Percentiles rank a stretch among this genome's conserved stretches.
Evolutionary conservation across 352 stramenopile species (phyloP).

Genomic region (Pilasporangium apinafurcum): DNA sequence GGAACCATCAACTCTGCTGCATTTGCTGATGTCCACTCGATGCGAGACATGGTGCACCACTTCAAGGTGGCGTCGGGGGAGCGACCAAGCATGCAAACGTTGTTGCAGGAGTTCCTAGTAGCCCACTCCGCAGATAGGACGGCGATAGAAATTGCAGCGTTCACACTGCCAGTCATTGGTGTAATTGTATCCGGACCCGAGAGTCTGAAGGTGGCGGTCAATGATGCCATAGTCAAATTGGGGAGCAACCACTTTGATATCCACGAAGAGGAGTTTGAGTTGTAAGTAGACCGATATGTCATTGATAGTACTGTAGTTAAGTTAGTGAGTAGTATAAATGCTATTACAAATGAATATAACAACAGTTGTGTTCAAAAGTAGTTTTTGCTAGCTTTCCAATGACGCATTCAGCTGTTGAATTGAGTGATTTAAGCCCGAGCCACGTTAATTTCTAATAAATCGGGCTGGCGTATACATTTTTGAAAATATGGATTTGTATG

Average conservation of each 20-base stretch:
- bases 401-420: no score
- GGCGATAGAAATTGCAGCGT: not conserved
- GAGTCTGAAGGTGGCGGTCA: slow-evolving; percentile 25
- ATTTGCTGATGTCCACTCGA: slow-evolving; percentile 27
- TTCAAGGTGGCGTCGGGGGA: slow-evolving; percentile 23
- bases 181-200: slow-evolving; percentile 31
- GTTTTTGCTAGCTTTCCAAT: no score
- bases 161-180: slow-evolving; percentile 15
- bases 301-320: no score
- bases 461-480: no score
- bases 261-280: slow-evolving; percentile 47
- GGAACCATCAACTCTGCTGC: slow-evolving; percentile 7
- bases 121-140: slow-evolving; percentile 14
- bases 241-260: slow-evolving; percentile 36
- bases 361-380: no score
- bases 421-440: no score
- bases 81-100: slow-evolving; percentile 21
- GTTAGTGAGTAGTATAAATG: no score
- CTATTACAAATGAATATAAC: no score
- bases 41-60: slow-evolving; percentile 26
- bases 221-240: slow-evolving; percentile 22
- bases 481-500: no score
- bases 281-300: slow-evolving; percentile 12
- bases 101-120: slow-evolving; percentile 19
- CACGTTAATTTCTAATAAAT: no score